Conservation (phyloP, 2,329 filamentous ascomycete species). For the Diaporthe sp. region DNA sequence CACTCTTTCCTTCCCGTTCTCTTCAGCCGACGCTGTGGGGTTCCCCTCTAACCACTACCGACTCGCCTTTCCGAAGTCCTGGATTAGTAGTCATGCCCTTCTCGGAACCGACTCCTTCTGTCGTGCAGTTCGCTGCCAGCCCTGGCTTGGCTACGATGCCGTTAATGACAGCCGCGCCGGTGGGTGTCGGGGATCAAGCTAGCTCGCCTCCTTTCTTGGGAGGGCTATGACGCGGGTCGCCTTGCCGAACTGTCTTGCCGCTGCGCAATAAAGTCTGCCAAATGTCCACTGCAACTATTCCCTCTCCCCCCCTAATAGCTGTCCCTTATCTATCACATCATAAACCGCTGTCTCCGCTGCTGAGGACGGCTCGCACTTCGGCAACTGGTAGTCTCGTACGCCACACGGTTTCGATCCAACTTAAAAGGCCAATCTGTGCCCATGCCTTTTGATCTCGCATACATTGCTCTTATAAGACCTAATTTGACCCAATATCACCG, state of each 20-base stretch:
- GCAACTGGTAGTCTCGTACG: neutral
- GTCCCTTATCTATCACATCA: neutral
- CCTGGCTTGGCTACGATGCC: constrained; percentile 29
- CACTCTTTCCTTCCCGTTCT: constrained; percentile 15
- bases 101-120: constrained; percentile 3
- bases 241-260: constrained; percentile 31
- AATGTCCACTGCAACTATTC: constrained; percentile 15
- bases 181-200: constrained; percentile 21
- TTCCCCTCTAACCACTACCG: constrained; percentile 20
- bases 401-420: neutral
- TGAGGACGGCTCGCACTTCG: constrained; percentile 1
- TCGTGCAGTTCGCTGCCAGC: constrained; percentile 18
- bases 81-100: constrained; percentile 23
- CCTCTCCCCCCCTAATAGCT: neutral
- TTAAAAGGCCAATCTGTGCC: neutral
- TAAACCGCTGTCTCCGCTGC: neutral
- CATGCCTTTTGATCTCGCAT: neutral
- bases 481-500: neutral
- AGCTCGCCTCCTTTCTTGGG: constrained; percentile 9
- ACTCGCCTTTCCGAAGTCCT: constrained; percentile 19
- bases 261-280: constrained; percentile 3
- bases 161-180: constrained; percentile 24
- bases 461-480: neutral
- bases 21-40: neutral
- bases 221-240: constrained; percentile 15